Evolutionary conservation across 371 early-diverging fungal genomes (phyloP).

Genomic region (Batrachochytrium dendrobatidis): DNA sequence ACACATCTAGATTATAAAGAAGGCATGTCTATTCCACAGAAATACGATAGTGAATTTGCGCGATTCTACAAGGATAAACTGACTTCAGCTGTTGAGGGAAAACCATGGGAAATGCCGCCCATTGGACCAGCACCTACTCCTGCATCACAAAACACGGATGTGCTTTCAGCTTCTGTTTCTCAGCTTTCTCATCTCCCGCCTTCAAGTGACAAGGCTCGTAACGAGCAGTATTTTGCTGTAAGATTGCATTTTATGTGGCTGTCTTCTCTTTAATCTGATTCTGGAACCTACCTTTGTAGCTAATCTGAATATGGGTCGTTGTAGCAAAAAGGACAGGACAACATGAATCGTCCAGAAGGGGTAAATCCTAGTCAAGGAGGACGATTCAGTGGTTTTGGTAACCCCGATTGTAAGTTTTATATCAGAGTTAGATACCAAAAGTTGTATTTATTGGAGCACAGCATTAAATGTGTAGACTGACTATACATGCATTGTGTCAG

Average conservation of each 20-base stretch:
- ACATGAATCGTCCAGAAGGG: constrained; percentile 34
- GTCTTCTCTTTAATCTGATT: neutral
- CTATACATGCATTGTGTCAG: neutral
- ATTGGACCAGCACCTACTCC: constrained; percentile 1
- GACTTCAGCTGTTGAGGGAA: constrained; percentile 65
- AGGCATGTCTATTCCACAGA: constrained; percentile 68
- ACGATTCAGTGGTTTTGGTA: constrained; percentile 84
- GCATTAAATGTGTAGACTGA: neutral
- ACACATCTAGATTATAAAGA: constrained; percentile 53
- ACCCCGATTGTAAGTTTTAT: constrained; percentile 23
- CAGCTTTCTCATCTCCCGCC: constrained; percentile 1
- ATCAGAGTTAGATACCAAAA: constrained; percentile 8
- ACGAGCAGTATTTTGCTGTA: constrained; percentile 43
- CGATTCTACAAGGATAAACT: constrained; percentile 83
- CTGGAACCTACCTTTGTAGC: constrained; percentile 8
- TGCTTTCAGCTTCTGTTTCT: constrained; percentile 6
- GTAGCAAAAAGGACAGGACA: constrained; percentile 21
- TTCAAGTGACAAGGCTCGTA: constrained; percentile 43
- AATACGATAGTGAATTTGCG: constrained; percentile 83
- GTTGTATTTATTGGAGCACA: neutral
- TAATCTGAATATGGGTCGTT: constrained; percentile 15
- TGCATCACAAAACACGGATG: neutral
- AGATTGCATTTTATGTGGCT: neutral
- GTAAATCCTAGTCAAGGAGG: constrained; percentile 92
- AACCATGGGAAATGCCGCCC: constrained; percentile 30